Base-by-base conservation (phyloP, 768 basidiomycete species). In the Trametes maxima region DNA sequence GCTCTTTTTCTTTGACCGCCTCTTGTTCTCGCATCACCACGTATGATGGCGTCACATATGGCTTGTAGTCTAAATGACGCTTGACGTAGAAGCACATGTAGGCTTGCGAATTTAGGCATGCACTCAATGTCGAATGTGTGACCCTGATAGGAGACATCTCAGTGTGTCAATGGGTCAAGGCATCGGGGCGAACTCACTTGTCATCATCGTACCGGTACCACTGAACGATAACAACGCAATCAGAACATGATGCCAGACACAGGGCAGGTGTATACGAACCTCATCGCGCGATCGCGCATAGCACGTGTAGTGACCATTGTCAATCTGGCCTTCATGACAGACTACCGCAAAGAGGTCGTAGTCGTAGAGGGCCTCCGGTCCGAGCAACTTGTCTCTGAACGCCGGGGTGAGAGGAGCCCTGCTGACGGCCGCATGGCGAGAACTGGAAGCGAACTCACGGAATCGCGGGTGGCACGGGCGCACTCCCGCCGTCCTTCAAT, bases 81-180 rank as follows among this genome's bases (percentile, higher is more conserved):
- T 95, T 95, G 62, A 94, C 92, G 71, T 96, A 97, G 77, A 95
- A 95, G 64, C 93, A 92, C 94, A 96, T 95, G 73, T 96, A 96
- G 5, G 92, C 89, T 50, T 85, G 81, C 19, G 93, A 92, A 24
- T 73, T 77, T 43, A 95, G 79, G 56, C 89, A 90, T 0, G 82
- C 81, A 8, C 82, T 79, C 21, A 95, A 79, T 24, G 79, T 88
- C 12, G 93, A 85, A 21, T 80, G 82, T 0, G 86, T 86, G 11
- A 95, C 92, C 74, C 89, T 90, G 68, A 22, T 48, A 39, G 54
- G 45, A 45, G 24, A 24, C 14, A 39, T 28, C 19, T 57, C 57
- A 56, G 54, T 46, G 7, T 2, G 13, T 4, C 21, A 22, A 3
- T 13, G 19, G 19, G 21, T 5, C 19, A 46, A 12, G 2, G 5